Evolutionary conservation across 2,329 filamentous ascomycete species (phyloP), one percentile per base, ranked within the genome.

Genomic region (Cryphonectria naterciae): DNA sequence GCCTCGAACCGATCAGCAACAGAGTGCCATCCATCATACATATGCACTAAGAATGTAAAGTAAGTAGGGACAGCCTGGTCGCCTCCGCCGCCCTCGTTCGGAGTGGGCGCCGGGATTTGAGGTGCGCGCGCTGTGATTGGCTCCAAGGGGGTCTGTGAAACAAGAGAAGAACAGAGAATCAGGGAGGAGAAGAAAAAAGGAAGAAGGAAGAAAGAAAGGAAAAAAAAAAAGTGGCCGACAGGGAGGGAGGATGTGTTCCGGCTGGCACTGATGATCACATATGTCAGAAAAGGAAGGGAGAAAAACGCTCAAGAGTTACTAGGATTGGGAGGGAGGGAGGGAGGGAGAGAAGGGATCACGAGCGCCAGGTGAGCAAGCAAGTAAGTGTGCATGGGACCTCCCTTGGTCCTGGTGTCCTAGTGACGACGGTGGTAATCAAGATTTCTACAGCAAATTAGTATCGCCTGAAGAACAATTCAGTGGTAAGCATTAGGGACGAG

Each of bases 91-190:
- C 25, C 39, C 39, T 39, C n/a, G 61, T 46, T 56, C 37, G 52
- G 65, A 60, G 65, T n/a, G 65, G n/a, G 52, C 25, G 49, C 35
- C n/a, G 52, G 60, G n/a, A 67, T 41, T 15, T 41, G 15, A 7
- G 8, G 22, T 58, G 52, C 25, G 19, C 39, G 35, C 25, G n/a
- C n/a, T n/a, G 52, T 56, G 52, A 67, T 58, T 67, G 65, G 65
- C 49, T 39, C 10, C 22, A 46, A 15, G 28, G 17, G 6, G 37
- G 13, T 65, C 22, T 41, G 35, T 60, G 37, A 67, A 58, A 58
- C 49, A 56, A n/a, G 46, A n/a, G 46, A 49, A 22, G n/a, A 22
- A n/a, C 6, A 41, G 39, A 15, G 13, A 1, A 41, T 15, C 11
- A 11, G 41, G 13, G 39, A 41, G 39, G 0, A 41, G 13, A 15